phyloP scores from a whole-genome alignment of 805 yeast genomes.

The Ogataea pilisensis region DNA sequence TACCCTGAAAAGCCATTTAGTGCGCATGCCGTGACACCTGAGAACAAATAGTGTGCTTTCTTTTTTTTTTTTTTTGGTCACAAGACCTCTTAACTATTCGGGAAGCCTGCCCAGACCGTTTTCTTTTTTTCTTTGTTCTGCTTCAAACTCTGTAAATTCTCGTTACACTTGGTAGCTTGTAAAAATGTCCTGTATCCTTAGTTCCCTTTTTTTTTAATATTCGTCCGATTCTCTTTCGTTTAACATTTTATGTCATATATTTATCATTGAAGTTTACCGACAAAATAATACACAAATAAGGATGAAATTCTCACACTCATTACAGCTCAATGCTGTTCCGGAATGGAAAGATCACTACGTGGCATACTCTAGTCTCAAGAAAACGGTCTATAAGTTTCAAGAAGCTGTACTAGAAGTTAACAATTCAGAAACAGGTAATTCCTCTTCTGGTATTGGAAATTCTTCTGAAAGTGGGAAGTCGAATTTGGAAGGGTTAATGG shows the following conservation, averaged over 20 bases:
- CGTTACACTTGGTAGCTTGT: no score
- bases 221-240: neutral
- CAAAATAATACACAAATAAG: no score
- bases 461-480: slow-evolving; percentile 14
- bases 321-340: slow-evolving; percentile 39
- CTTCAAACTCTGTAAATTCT: neutral
- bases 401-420: slow-evolving; percentile 22
- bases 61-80: no score
- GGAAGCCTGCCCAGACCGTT: neutral
- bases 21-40: no score
- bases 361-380: slow-evolving; percentile 48
- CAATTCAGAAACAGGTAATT: slow-evolving; percentile 14
- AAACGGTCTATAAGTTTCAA: slow-evolving; percentile 52
- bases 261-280: no score
- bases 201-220: neutral
- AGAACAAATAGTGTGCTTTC: no score
- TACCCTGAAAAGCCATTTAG: no score
- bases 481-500: slow-evolving; percentile 13
- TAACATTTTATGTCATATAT: neutral
- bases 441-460: slow-evolving; percentile 10
- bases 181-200: no score
- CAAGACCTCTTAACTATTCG: neutral
- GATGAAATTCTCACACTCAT: slow-evolving; percentile 50
- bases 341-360: slow-evolving; percentile 47
- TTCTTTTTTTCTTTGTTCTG: slow-evolving; percentile 3